Conservation (phyloP, 2,329 filamentous ascomycete genomes). For the Fusarium tuaranense region DNA sequence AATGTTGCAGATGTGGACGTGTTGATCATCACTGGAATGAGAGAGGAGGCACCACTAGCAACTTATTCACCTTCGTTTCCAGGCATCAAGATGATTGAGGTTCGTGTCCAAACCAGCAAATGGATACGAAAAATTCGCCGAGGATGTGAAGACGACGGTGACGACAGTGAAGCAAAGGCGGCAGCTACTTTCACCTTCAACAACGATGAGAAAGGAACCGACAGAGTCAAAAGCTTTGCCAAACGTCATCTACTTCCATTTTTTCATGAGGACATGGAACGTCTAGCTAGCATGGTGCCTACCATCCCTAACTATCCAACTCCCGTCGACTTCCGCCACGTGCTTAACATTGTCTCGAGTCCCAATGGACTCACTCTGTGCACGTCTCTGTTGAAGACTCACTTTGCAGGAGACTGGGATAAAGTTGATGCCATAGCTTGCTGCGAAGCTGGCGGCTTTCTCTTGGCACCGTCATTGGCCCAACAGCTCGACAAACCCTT, state of each 20-base stretch:
- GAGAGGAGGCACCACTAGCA: constrained; percentile 69
- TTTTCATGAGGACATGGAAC: constrained; percentile 58
- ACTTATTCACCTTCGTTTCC: constrained; percentile 63
- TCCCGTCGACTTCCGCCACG: constrained; percentile 66
- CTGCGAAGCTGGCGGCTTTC: constrained; percentile 69
- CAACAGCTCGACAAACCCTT: constrained; percentile 55
- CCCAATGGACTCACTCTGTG: constrained; percentile 63
- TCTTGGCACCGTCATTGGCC: constrained; percentile 66
- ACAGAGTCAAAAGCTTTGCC: constrained; percentile 56
- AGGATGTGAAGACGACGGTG: constrained; percentile 30
- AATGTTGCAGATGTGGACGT: constrained; percentile 60
- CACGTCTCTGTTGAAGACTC: constrained; percentile 59
- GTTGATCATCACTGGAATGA: constrained; percentile 72
- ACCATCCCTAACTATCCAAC: constrained; percentile 62
- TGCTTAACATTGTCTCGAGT: constrained; percentile 66
- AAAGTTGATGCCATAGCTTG: constrained; percentile 58
- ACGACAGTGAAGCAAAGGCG: background rate
- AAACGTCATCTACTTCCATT: constrained; percentile 57
- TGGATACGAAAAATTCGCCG: constrained; percentile 52
- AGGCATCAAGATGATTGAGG: constrained; percentile 63
- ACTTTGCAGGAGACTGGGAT: constrained; percentile 61
- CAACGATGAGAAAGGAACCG: constrained; percentile 60
- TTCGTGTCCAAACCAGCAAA: constrained; percentile 58
- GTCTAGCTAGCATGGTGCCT: constrained; percentile 63
- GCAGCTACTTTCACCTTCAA: constrained; percentile 59